phyloP scores from a whole-genome alignment of 139 green algal genomes.

The Klebsormidium nitens region DNA sequence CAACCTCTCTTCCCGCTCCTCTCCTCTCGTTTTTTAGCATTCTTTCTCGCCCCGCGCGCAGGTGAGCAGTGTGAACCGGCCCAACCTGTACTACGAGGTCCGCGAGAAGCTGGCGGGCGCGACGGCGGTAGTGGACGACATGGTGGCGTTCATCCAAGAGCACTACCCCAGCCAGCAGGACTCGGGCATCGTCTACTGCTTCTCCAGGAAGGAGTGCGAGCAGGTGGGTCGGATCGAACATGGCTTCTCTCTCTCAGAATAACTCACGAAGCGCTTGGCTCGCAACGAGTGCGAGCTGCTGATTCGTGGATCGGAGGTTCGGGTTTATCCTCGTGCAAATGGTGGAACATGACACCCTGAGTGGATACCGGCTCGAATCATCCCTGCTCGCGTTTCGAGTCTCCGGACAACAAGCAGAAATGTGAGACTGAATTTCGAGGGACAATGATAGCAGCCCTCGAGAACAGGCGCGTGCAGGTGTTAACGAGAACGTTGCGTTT shows the following conservation, averaged over 20 bases:
- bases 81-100: slow-evolving; percentile 42
- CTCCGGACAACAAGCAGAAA: no score
- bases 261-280: neutral
- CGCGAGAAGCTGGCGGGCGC: slow-evolving; percentile 5
- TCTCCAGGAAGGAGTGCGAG: slow-evolving; percentile 62
- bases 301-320: neutral
- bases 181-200: slow-evolving; percentile 87
- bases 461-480: no score
- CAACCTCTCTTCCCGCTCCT: no score
- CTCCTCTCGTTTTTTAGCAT: no score
- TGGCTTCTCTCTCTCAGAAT: slow-evolving; percentile 30
- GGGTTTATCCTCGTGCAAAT: neutral
- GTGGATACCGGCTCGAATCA: neutral
- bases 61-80: slow-evolving; percentile 44
- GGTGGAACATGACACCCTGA: neutral
- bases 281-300: neutral
- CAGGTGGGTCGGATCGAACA: slow-evolving; percentile 41
- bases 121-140: slow-evolving; percentile 28
- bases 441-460: no score
- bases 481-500: neutral
- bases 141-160: slow-evolving; percentile 17
- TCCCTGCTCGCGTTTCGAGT: neutral
- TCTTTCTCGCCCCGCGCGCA: no score
- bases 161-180: slow-evolving; percentile 5
- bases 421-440: no score